Conservation (phyloP, 179 eudicot species). For the Spergularia azorica region DNA sequence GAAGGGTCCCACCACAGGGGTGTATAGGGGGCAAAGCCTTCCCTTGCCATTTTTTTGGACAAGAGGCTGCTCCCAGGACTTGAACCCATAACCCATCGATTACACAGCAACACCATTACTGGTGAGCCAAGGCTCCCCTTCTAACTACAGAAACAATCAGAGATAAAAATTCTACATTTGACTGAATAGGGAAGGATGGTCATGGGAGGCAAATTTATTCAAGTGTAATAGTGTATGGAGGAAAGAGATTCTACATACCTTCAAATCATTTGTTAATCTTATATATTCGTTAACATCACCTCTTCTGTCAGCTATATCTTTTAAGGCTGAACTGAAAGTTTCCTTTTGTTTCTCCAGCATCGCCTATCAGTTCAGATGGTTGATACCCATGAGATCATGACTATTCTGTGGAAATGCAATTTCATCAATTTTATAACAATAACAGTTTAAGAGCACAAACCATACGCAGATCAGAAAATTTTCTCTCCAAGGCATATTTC, state of each 20-base stretch:
- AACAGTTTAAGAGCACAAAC: slow-evolving; percentile 43
- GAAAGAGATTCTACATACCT: slow-evolving; percentile 46
- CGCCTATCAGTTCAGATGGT: slow-evolving; percentile 49
- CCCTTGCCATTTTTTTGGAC: no score
- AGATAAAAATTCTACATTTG: neutral
- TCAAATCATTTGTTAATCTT: slow-evolving; percentile 62
- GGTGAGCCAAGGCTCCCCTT: no score
- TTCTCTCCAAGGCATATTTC: slow-evolving; percentile 73
- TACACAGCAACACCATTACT: no score
- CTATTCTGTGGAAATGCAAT: slow-evolving; percentile 1
- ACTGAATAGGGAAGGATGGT: neutral
- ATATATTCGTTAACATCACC: slow-evolving; percentile 70
- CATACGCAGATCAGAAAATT: slow-evolving; percentile 80
- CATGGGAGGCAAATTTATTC: no score
- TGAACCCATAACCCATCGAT: no score
- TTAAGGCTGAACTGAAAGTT: slow-evolving; percentile 60
- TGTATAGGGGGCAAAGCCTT: neutral
- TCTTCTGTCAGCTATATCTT: slow-evolving; percentile 75
- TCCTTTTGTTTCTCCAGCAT: slow-evolving; percentile 86
- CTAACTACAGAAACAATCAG: neutral
- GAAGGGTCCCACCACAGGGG: no score
- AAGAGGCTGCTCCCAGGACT: no score
- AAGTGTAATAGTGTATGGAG: neutral
- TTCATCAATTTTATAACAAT: slow-evolving; percentile 12
- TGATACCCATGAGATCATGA: slow-evolving; percentile 12